Conservation (phyloP, 768 basidiomycete genomes). For the Mycena kentingensis region DNA sequence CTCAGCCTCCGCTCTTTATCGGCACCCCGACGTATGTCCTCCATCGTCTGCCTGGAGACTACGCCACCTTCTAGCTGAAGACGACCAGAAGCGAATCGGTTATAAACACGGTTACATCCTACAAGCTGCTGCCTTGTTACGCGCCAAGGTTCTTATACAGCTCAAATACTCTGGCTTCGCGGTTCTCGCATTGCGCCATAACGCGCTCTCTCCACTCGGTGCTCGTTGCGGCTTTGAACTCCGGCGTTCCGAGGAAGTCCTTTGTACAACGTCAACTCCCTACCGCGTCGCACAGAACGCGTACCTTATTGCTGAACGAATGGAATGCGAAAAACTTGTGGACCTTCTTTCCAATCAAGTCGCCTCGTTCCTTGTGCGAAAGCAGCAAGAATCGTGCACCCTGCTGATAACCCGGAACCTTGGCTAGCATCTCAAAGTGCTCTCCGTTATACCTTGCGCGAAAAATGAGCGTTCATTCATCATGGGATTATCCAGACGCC, state of each 20-base stretch:
- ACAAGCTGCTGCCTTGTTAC: background rate
- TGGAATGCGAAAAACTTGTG: conserved; percentile 39
- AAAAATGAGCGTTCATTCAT: too few species aligned
- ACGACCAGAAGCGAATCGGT: background rate
- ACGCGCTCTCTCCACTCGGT: conserved; percentile 32
- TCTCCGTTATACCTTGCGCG: conserved; percentile 35
- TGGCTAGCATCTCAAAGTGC: conserved; percentile 32
- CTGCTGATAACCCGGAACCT: conserved; percentile 34
- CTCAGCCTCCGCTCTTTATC: too few species aligned
- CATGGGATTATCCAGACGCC: background rate
- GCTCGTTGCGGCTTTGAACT: conserved; percentile 25
- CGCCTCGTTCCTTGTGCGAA: conserved; percentile 21
- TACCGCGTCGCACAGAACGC: background rate
- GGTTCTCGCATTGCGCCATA: conserved; percentile 18
- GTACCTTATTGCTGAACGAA: conserved; percentile 25
- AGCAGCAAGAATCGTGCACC: conserved; percentile 33
- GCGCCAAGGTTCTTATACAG: conserved; percentile 24
- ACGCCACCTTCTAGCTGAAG: background rate
- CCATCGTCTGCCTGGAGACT: too few species aligned
- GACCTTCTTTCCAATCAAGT: conserved; percentile 16
- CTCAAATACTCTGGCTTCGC: conserved; percentile 28
- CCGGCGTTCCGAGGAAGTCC: conserved; percentile 25
- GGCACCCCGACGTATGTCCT: too few species aligned
- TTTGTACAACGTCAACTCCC: conserved; percentile 1
- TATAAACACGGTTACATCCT: background rate